Conservation (phyloP, 176 grass and related monocot genomes). For the Oryza brachyantha region DNA sequence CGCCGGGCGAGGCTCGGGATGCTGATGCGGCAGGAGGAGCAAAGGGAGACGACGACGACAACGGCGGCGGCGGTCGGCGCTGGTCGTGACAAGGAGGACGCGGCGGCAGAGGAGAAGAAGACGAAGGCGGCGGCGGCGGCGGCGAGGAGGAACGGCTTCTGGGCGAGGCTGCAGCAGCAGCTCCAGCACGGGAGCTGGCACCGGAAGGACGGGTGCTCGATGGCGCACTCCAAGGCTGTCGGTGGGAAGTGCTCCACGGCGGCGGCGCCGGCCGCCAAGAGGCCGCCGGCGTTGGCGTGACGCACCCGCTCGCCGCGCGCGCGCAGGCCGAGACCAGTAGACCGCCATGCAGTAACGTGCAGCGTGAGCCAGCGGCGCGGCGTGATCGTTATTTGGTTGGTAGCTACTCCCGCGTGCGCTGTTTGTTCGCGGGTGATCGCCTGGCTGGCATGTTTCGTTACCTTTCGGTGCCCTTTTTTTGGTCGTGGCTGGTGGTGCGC, state of each 20-base stretch:
- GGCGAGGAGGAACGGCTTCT: slow-evolving; percentile 61
- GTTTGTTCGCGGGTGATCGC: too few relatives aligned
- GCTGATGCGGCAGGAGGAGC: slow-evolving; percentile 38
- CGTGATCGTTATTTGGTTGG: background rate
- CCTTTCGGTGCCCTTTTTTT: background rate
- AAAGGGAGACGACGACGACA: background rate
- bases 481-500: background rate
- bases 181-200: slow-evolving; percentile 29
- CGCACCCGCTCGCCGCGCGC: too few relatives aligned
- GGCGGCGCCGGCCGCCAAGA: slow-evolving; percentile 19
- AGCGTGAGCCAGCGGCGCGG: background rate
- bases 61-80: background rate
- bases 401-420: background rate
- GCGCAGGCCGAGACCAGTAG: background rate
- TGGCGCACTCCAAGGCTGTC: slow-evolving; percentile 50
- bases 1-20: slow-evolving; percentile 41
- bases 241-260: slow-evolving; percentile 24
- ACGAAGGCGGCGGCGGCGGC: slow-evolving; percentile 24
- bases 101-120: background rate
- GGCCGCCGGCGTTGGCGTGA: slow-evolving; percentile 38
- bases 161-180: slow-evolving; percentile 62
- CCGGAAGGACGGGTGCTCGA: slow-evolving; percentile 45
- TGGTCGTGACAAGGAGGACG: background rate
- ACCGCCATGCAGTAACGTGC: background rate
- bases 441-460: background rate